phyloP scores from a whole-genome alignment of 2,329 filamentous ascomycete species.

The Curvularia spicifera region DNA sequence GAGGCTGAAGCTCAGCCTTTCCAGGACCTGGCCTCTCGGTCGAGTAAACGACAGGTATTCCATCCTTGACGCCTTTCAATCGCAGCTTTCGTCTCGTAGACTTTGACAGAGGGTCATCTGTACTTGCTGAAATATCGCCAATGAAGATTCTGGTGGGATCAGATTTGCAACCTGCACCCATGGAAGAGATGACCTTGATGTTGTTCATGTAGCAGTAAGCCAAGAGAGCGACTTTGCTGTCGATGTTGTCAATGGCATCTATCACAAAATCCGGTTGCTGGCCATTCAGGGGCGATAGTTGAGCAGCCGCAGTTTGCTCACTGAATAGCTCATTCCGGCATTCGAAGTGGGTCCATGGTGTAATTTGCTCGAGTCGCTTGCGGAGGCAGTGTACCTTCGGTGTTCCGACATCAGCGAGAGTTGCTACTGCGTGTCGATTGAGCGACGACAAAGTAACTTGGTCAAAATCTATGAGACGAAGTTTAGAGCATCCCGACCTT shows the following conservation, averaged over 20 bases:
- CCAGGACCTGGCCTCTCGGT: constrained; percentile 88
- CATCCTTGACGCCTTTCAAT: constrained; percentile 75
- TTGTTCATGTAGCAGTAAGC: constrained; percentile 82
- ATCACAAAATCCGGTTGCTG: constrained; percentile 84
- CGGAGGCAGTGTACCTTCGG: constrained; percentile 88
- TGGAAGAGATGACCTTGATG: constrained; percentile 86
- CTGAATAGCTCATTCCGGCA: constrained; percentile 84
- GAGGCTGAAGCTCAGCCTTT: constrained; percentile 86
- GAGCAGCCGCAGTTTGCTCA: constrained; percentile 65
- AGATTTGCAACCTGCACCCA: constrained; percentile 96
- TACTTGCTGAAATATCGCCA: constrained; percentile 86
- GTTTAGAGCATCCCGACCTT: constrained; percentile 84
- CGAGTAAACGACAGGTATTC: constrained; percentile 91
- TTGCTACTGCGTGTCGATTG: constrained; percentile 95
- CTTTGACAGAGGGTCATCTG: constrained; percentile 86
- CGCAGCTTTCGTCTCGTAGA: constrained; percentile 82
- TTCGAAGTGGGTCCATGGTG: constrained; percentile 92
- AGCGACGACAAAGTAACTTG: constrained; percentile 94
- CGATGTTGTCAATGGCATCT: constrained; percentile 98
- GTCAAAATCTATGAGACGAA: constrained; percentile 94
- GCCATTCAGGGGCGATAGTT: constrained; percentile 72
- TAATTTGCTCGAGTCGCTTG: constrained; percentile 80
- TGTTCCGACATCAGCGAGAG: constrained; percentile 88
- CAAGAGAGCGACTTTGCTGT: constrained; percentile 89
- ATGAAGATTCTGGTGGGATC: constrained; percentile 83